Percentiles rank a stretch among this genome's conserved stretches.
phyloP scores from a whole-genome alignment of 1,139 yeast species.

The Pichia inconspicua region DNA sequence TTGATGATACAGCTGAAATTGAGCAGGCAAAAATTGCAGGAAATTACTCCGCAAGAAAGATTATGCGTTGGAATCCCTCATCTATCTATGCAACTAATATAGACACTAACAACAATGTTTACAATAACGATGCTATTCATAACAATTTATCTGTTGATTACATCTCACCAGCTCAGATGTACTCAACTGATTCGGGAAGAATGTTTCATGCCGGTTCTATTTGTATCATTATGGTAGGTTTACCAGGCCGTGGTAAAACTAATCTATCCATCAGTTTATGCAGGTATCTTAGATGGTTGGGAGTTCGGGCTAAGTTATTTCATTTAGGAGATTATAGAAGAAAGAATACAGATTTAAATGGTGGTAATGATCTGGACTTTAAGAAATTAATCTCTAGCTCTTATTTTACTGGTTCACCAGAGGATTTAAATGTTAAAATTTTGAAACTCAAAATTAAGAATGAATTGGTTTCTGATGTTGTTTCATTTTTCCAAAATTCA shows the following conservation, averaged over 20 bases:
- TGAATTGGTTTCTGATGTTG: slow-evolving; percentile 63
- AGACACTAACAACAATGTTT: not conserved
- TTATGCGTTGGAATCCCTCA: slow-evolving; percentile 36
- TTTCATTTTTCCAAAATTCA: slow-evolving; percentile 60
- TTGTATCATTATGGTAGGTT: slow-evolving; percentile 81
- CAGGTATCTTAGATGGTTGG: slow-evolving; percentile 88
- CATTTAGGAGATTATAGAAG: slow-evolving; percentile 92
- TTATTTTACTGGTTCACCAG: slow-evolving; percentile 60
- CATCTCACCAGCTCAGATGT: slow-evolving; percentile 78
- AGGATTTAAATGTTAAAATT: slow-evolving; percentile 43
- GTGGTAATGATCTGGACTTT: slow-evolving; percentile 4
- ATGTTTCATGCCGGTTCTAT: slow-evolving; percentile 94
- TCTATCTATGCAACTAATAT: slow-evolving; percentile 14
- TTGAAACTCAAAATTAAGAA: slow-evolving; percentile 54
- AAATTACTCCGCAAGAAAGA: slow-evolving; percentile 43
- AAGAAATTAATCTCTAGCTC: slow-evolving; percentile 52
- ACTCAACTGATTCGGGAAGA: slow-evolving; percentile 83
- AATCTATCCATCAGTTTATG: slow-evolving; percentile 87
- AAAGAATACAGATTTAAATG: slow-evolving; percentile 31
- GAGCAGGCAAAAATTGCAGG: slow-evolving; percentile 36
- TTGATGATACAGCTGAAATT: slow-evolving; percentile 24
- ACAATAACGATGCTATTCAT: slow-evolving; percentile 45
- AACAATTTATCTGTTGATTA: slow-evolving; percentile 42
- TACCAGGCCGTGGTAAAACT: slow-evolving; percentile 96
- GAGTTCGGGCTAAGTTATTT: slow-evolving; percentile 85